Evolutionary conservation across 176 grass and related monocot genomes (phyloP), one percentile per base, ranked within the genome.

Genomic region (Aegilops umbellulata): DNA sequence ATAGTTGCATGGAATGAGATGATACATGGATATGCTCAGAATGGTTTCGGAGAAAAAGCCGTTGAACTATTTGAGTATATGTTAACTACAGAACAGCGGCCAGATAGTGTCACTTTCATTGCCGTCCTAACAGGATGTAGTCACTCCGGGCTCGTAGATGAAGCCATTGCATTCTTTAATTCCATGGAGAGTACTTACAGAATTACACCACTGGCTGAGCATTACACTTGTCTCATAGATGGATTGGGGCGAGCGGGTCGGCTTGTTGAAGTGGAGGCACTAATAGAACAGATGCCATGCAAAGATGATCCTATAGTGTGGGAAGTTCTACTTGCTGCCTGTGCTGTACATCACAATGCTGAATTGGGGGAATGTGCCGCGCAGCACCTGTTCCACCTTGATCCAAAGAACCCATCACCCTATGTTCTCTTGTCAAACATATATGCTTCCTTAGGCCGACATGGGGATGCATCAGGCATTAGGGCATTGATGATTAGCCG

Each of bases 1-100:
- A 90, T 95, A 76, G 89, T 97, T 88, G 94, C 95, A n/a, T 97
- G 95, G 95, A 97, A 97, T 87, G 95, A 97, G 91, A 95, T 93
- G 89, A 93, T 97, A 87, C 91, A 97, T 93, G 92, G 95, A 31
- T 95, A 97, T 61, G 85, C 93, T 68, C 93, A 93, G 79, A 97
- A 90, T 90, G 95, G 95, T 36, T 82, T 79, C 64, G 86, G 90
- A 24, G 75, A 93, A 38, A 85, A 83, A 81, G 93, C 93, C 46
- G 85, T 95, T 27, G 91, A 93, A 74, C 69, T 97, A 60, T 97
- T 97, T 80, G 89, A 95, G 61, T 65, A 77, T 69, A 92, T 97
- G 95, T 64, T 95, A 82, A 88, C 80, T 41, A 92, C 91, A 80
- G 86, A 87, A 46, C 69, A 95, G 69, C 91, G 91, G 80, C 95